Percentiles rank a stretch among this genome's conserved stretches.
phyloP scores from a whole-genome alignment of 2,329 filamentous ascomycete species.

The Chaetomium strumarium region DNA sequence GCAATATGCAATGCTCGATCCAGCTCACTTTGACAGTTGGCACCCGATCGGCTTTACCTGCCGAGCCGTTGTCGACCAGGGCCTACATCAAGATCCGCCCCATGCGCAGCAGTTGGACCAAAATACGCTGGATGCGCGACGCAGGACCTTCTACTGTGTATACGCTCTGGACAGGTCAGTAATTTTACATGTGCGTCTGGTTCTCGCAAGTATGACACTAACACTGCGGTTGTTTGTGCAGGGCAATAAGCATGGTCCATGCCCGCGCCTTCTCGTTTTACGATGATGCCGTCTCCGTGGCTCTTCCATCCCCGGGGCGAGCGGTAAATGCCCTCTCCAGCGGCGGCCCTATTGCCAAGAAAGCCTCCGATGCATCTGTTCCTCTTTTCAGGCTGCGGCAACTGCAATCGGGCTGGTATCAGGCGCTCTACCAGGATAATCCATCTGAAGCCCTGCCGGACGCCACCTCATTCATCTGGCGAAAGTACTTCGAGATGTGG shows the following conservation, averaged over 20 bases:
- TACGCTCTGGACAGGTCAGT: slow-evolving; percentile 80
- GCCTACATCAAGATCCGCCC: slow-evolving; percentile 86
- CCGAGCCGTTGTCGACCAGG: slow-evolving; percentile 80
- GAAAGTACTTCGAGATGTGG: slow-evolving; percentile 68
- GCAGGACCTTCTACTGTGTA: slow-evolving; percentile 83
- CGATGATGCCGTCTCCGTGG: slow-evolving; percentile 78
- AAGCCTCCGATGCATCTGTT: slow-evolving; percentile 61
- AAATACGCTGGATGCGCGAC: slow-evolving; percentile 66
- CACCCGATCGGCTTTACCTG: slow-evolving; percentile 87
- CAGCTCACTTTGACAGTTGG: slow-evolving; percentile 89
- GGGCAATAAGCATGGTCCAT: slow-evolving; percentile 82
- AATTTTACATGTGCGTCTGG: neutral
- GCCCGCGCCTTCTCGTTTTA: slow-evolving; percentile 89
- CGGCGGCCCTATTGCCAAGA: slow-evolving; percentile 39
- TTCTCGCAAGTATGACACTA: slow-evolving; percentile 11
- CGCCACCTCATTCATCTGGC: slow-evolving; percentile 66
- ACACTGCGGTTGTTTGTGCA: slow-evolving; percentile 29
- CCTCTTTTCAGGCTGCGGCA: slow-evolving; percentile 78
- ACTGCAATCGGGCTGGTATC: slow-evolving; percentile 84
- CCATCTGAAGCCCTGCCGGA: slow-evolving; percentile 58
- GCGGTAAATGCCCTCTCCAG: slow-evolving; percentile 37
- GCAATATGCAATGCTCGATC: slow-evolving; percentile 85
- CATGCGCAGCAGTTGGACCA: slow-evolving; percentile 62
- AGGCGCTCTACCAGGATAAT: slow-evolving; percentile 76
- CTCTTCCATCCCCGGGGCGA: slow-evolving; percentile 52